Evolutionary conservation across 768 basidiomycete species (phyloP), one percentile per base, ranked within the genome.

Genomic region (Zangia roseola): DNA sequence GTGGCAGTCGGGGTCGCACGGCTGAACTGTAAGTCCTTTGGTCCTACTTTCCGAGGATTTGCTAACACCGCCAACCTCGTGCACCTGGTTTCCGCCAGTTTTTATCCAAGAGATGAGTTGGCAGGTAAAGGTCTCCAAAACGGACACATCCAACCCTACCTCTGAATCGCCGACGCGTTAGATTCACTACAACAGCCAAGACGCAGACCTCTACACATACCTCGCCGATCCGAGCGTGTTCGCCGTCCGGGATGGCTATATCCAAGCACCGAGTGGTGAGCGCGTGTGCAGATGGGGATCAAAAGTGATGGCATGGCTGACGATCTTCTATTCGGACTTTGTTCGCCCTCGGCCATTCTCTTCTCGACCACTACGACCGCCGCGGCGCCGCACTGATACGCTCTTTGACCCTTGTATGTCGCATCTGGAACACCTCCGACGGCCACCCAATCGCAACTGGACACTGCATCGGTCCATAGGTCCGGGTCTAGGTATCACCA

Each of bases 71-170:
- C 16, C 13, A 6, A 24, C 31, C 17, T 28, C 10, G 16, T 16
- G 17, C 14, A 40, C n/a, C 40, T n/a, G 2, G 6, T 25, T 16
- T 24, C 10, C 8, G 24, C 13, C 26, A 80, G 82, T 80, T 54
- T 71, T 78, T 21, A 80, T 83, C n/a, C 80, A 83, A 56, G 82
- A 84, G 62, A 82, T 83, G 80, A 82, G 78, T 58, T 76, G 78
- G 74, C 75, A 80, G 71, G 79, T 77, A 49, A 26, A 61, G 13
- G 21, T 10, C 51, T 8, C 12, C 4, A 2, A 16, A 31, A 31
- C 31, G 6, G 10, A n/a, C n/a, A 5, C 10, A 42, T 20, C 3
- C 0, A 7, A 3, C 10, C n/a, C 20, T 17, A 30, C 7, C 31
- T 13, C 7, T 34, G 31, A 46, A 45, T 31, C 16, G 16, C n/a